Base-by-base conservation (phyloP, 495 filamentous ascomycete genomes). In the Penicillium tannophilum region DNA sequence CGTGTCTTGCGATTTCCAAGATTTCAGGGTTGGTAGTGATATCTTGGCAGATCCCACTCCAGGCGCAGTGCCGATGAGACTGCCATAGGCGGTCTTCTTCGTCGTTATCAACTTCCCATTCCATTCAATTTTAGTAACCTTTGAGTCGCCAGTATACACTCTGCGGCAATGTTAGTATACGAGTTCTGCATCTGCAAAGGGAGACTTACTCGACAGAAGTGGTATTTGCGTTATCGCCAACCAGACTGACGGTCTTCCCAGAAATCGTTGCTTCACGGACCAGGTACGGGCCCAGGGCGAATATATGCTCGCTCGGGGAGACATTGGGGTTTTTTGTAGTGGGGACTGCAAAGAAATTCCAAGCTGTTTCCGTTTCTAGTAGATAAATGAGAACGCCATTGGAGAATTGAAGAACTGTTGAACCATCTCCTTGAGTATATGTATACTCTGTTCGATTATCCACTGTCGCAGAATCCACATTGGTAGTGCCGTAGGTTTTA, bases 1-100 rank as follows among this genome's bases (percentile, higher is more conserved):
- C 14, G 80, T 80, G 70, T 92, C 82, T 56, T 86, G 65, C 45
- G 81, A 82, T 63, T 83, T 86, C 89, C 89, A 92, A 0, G 77
- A 64, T 7, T 66, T 72, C 12, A 91, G 72, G 14, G 76, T 52
- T 1, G 88, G 87, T 1, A 90, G 55, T 3, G 51, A 66, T 43
- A 88, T 50, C 3, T 64, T 59, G 0, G 82, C 79, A 14, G 73
- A 58, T 24, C 74, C 63, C 9, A 69, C 69, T 66, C 80, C 84
- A n/a, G 69, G 63, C 8, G 83, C 64, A 1, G 63, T 78, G 11
- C 80, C 78, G 3, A 80, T 70, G 43, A 82, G 70, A 59, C 82
- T 77, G 51, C 84, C 82, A 52, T 76, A 70, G 4, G 70, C 31
- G 59, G 79, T 70, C 56, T 73, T 66, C 24, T 55, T 71, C 61